phyloP scores from a whole-genome alignment of 164 flowering plant genomes.

The Magnolia sinica region DNA sequence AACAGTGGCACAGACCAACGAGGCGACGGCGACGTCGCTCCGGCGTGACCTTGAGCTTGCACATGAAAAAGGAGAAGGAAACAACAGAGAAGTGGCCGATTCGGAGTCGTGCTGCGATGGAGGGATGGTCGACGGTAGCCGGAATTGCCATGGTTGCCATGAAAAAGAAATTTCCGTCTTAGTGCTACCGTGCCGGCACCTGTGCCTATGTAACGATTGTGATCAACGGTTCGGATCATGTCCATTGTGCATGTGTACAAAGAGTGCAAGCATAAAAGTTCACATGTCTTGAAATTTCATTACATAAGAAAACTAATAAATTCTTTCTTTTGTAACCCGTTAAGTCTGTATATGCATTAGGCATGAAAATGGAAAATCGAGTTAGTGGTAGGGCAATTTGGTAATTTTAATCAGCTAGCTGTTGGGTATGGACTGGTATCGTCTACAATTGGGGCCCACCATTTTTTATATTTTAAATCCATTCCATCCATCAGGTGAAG shows the following conservation, averaged over 20 bases:
- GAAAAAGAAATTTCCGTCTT: background rate
- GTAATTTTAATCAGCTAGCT: background rate
- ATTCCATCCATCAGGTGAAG: too few relatives aligned
- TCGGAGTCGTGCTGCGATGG: constrained; percentile 7
- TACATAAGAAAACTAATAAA: background rate
- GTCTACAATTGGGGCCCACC: too few relatives aligned
- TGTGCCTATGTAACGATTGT: constrained; percentile 7
- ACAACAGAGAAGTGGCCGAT: constrained; percentile 1
- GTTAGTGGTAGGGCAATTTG: background rate
- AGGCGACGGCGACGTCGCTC: constrained; percentile 11
- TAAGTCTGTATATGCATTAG: background rate
- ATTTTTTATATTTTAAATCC: too few relatives aligned
- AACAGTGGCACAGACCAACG: constrained; percentile 7
- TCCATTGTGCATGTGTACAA: constrained; percentile 4
- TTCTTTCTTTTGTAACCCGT: background rate
- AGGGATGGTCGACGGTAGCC: background rate
- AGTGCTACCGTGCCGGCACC: constrained; percentile 6
- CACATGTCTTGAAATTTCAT: background rate
- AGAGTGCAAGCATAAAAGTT: constrained; percentile 5
- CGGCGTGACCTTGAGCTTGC: constrained; percentile 15
- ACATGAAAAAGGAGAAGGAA: constrained; percentile 3
- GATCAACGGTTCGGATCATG: background rate
- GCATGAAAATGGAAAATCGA: background rate
- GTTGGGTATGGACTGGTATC: too few relatives aligned
- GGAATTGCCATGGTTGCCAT: constrained; percentile 2